Conservation (phyloP, 345 rosid genomes). For the Erucastrum elatum region DNA sequence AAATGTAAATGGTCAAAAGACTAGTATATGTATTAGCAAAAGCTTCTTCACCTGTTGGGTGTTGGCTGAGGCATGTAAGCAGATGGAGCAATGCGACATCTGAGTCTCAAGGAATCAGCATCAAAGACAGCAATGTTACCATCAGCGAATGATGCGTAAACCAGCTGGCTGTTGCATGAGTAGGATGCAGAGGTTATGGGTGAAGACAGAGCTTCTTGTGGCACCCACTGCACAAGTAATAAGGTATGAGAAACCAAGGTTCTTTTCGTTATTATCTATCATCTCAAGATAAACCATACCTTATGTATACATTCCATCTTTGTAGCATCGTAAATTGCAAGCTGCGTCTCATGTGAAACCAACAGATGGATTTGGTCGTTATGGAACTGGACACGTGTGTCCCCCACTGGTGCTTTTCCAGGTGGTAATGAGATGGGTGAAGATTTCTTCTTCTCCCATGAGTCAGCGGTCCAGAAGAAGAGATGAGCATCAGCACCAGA, state of each 20-base stretch:
- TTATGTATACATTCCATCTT: slow-evolving; percentile 65
- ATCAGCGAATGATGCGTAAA: slow-evolving; percentile 72
- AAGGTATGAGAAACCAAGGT: background rate
- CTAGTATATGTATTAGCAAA: background rate
- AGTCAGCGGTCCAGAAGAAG: slow-evolving; percentile 65
- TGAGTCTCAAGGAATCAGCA: slow-evolving; percentile 67
- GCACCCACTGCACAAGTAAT: slow-evolving; percentile 68
- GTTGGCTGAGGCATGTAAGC: slow-evolving; percentile 59
- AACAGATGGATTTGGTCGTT: slow-evolving; percentile 64
- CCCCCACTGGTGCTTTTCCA: slow-evolving; percentile 58
- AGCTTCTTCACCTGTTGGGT: slow-evolving; percentile 50
- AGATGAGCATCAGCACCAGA: slow-evolving; percentile 94
- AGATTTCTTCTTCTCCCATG: slow-evolving; percentile 74
- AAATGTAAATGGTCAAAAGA: background rate
- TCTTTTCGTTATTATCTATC: background rate
- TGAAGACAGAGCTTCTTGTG: slow-evolving; percentile 70
- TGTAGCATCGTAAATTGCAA: slow-evolving; percentile 68
- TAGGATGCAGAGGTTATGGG: slow-evolving; percentile 73
- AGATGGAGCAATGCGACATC: slow-evolving; percentile 80
- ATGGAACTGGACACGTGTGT: slow-evolving; percentile 74
- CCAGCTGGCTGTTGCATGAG: slow-evolving; percentile 84
- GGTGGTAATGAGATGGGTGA: slow-evolving; percentile 55
- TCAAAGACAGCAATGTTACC: slow-evolving; percentile 83
- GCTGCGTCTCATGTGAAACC: slow-evolving; percentile 72
- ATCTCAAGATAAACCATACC: slow-evolving; percentile 41